These are phyloP conservation scores for Geotrichum fermentans DNA, from an alignment of 1,139 yeast species.

Conservation along the genomic window DNA sequence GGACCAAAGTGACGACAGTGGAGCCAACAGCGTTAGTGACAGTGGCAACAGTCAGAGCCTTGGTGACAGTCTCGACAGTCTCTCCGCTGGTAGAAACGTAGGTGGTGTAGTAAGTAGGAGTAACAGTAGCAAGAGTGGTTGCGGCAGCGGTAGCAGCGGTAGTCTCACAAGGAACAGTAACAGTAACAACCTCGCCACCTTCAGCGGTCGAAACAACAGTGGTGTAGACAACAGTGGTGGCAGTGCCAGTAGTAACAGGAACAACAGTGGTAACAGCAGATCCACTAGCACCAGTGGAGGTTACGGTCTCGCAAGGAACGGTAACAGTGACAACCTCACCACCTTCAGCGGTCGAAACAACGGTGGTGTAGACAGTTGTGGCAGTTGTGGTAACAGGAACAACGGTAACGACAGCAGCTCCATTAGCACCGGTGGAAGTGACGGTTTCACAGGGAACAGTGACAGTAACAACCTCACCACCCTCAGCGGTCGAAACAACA, in stretches of 20 bases:
- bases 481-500: slow-evolving; percentile 8
- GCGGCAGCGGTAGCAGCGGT: neutral
- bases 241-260: neutral
- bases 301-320: too few relatives aligned
- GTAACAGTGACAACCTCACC: neutral
- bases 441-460: slow-evolving; percentile 17
- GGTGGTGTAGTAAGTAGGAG: too few relatives aligned
- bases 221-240: neutral
- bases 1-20: slow-evolving; percentile 1
- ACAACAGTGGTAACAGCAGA: neutral
- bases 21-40: neutral
- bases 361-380: neutral
- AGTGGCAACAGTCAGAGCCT: slow-evolving; percentile 5
- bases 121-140: neutral
- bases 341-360: neutral
- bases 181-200: too few relatives aligned
- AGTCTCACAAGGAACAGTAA: slow-evolving; percentile 5
- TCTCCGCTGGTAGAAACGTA: too few relatives aligned
- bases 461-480: slow-evolving; percentile 17
- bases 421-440: slow-evolving; percentile 12
- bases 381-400: slow-evolving; percentile 3
- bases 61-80: slow-evolving; percentile 3
- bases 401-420: slow-evolving; percentile 11
- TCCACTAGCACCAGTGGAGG: neutral
- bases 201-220: too few relatives aligned